Evolutionary conservation across 306 rosid species (phyloP).

Genomic region (Amphicarpaea edgeworthii): DNA sequence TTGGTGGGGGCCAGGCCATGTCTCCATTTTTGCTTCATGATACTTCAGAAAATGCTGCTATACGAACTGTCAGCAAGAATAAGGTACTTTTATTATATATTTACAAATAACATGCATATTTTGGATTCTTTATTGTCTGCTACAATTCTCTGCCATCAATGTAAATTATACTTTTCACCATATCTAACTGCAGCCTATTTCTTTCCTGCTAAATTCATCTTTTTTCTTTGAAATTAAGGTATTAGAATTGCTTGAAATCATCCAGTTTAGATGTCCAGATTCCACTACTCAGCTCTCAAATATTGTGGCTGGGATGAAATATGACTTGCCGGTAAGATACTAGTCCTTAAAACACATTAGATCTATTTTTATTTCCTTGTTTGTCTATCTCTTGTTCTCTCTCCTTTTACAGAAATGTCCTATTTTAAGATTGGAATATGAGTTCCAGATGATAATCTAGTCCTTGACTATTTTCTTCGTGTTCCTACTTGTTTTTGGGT

Average conservation of each 20-base stretch:
- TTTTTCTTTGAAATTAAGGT: slow-evolving; percentile 61
- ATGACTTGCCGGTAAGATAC: slow-evolving; percentile 72
- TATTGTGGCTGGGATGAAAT: slow-evolving; percentile 72
- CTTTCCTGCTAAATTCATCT: neutral
- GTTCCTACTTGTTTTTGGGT: slow-evolving; percentile 33
- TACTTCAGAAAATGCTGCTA: slow-evolving; percentile 61
- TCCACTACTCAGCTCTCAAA: slow-evolving; percentile 64
- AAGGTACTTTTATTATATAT: slow-evolving; percentile 65
- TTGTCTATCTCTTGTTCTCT: neutral
- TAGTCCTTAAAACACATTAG: slow-evolving; percentile 27
- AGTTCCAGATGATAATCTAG: slow-evolving; percentile 18
- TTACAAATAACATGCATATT: slow-evolving; percentile 23
- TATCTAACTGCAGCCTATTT: neutral
- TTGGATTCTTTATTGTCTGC: slow-evolving; percentile 23
- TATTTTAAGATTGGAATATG: slow-evolving; percentile 15
- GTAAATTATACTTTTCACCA: neutral
- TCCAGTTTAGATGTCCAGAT: slow-evolving; percentile 92
- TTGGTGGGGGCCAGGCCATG: slow-evolving; percentile 52
- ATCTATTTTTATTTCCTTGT: neutral
- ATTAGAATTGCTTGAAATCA: slow-evolving; percentile 89
- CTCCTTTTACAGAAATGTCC: neutral
- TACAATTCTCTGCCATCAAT: slow-evolving; percentile 19
- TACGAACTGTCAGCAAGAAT: slow-evolving; percentile 73
- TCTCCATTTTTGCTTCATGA: slow-evolving; percentile 53
- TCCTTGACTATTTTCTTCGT: slow-evolving; percentile 31